Conservation (phyloP, 192 early-diverging fungal genomes). For the Entomortierella beljakovae region DNA sequence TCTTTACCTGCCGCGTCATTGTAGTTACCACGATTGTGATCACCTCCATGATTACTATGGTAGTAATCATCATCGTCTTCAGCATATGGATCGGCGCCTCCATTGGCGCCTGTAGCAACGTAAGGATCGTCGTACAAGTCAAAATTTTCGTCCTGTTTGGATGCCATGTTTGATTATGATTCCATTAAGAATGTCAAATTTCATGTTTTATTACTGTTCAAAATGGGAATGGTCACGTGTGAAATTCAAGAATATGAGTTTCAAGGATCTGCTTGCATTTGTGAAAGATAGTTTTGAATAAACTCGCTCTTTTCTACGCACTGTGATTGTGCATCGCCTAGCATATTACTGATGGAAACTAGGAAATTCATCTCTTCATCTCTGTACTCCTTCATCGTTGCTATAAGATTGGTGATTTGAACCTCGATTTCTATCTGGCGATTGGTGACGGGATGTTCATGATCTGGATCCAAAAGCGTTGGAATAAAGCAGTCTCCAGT, state of each 20-base stretch:
- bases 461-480: constrained; percentile 18
- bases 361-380: constrained; percentile 29
- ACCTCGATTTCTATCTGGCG: constrained; percentile 22
- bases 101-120: constrained; percentile 21
- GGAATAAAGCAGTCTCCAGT: constrained; percentile 21
- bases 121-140: constrained; percentile 55
- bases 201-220: too few species aligned
- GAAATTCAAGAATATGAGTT: too few species aligned
- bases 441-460: constrained; percentile 16
- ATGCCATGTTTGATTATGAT: constrained; percentile 25
- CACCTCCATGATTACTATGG: constrained; percentile 12
- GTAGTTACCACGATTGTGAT: constrained; percentile 12
- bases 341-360: constrained; percentile 14
- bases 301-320: constrained; percentile 27
- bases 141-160: constrained; percentile 51
- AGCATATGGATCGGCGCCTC: constrained; percentile 29
- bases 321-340: constrained; percentile 32
- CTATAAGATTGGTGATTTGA: constrained; percentile 15
- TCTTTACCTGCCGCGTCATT: constrained; percentile 15
- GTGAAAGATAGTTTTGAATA: constrained; percentile 31
- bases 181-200: not conserved
- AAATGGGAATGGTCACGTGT: too few species aligned
- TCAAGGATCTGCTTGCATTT: constrained; percentile 36
- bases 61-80: constrained; percentile 52
- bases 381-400: constrained; percentile 37